Evolutionary conservation across 1,139 yeast species (phyloP).

Genomic region (Nakaseomyces delphensis): DNA sequence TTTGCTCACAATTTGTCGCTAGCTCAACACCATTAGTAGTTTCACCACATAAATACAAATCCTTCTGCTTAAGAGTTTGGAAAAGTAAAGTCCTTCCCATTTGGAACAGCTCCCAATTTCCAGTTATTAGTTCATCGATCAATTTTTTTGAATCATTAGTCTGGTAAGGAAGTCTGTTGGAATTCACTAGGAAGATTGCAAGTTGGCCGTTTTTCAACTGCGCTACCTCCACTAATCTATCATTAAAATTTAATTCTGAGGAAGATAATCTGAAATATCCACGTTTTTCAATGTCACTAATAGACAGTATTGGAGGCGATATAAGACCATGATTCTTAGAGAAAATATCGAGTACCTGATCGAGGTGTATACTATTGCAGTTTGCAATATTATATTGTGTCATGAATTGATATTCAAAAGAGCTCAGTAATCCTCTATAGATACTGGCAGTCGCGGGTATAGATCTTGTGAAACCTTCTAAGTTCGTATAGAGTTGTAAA

Average conservation of each 20-base stretch:
- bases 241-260: constrained; percentile 11
- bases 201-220: constrained; percentile 24
- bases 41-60: constrained; percentile 17
- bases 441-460: neutral
- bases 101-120: constrained; percentile 10
- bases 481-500: neutral
- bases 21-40: constrained; percentile 12
- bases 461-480: neutral
- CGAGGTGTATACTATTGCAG: constrained; percentile 8
- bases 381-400: constrained; percentile 14
- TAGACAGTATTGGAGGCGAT: constrained; percentile 13
- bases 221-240: constrained; percentile 27
- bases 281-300: constrained; percentile 13
- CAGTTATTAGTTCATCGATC: constrained; percentile 10
- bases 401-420: constrained; percentile 13
- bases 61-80: constrained; percentile 30
- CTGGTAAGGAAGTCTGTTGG: constrained; percentile 12
- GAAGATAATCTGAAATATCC: constrained; percentile 15
- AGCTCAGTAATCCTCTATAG: constrained; percentile 1
- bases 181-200: constrained; percentile 32
- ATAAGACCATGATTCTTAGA: constrained; percentile 13
- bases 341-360: constrained; percentile 10
- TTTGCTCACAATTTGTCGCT: constrained; percentile 15
- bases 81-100: constrained; percentile 33
- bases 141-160: constrained; percentile 8